Percentiles rank a stretch among this genome's conserved stretches.
These are phyloP conservation scores for Dalbergia cultrata DNA, from an alignment of 306 rosid species.

Conservation along the genomic window DNA sequence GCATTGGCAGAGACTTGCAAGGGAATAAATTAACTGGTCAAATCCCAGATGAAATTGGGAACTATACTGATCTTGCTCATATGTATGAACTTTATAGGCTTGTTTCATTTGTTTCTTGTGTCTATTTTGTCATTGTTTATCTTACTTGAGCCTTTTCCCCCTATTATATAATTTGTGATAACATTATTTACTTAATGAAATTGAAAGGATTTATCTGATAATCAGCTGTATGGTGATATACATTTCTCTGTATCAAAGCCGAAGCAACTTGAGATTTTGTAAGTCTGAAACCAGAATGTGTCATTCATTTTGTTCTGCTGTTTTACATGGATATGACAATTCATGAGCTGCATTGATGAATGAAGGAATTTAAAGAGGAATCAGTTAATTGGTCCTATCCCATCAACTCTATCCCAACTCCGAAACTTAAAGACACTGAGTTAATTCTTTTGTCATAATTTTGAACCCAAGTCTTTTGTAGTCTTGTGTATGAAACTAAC, in stretches of 20 bases:
- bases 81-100: conserved; percentile 38
- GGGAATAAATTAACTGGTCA: conserved; percentile 87
- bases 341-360: background rate
- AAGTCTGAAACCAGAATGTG: conserved; percentile 37
- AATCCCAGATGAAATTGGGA: conserved; percentile 91
- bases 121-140: background rate
- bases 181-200: background rate
- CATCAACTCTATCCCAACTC: conserved; percentile 83
- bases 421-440: conserved; percentile 86
- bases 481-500: background rate
- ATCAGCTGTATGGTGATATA: conserved; percentile 75
- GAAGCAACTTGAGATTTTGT: conserved; percentile 87
- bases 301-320: background rate
- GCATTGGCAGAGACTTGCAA: conserved; percentile 67
- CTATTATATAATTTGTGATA: background rate
- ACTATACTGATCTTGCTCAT: conserved; percentile 67
- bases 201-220: conserved; percentile 83
- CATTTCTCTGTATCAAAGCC: conserved; percentile 83
- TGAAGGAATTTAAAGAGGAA: conserved; percentile 82
- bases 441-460: background rate
- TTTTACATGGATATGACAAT: background rate
- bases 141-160: background rate
- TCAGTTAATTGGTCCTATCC: conserved; percentile 86
- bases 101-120: background rate
- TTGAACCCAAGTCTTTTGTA: background rate